A percentile compares a stretch with the other conserved stretches of the same genome.
These are phyloP conservation scores for Cudoniella acicularis DNA, from an alignment of 495 filamentous ascomycete species.

Conservation along the genomic window DNA sequence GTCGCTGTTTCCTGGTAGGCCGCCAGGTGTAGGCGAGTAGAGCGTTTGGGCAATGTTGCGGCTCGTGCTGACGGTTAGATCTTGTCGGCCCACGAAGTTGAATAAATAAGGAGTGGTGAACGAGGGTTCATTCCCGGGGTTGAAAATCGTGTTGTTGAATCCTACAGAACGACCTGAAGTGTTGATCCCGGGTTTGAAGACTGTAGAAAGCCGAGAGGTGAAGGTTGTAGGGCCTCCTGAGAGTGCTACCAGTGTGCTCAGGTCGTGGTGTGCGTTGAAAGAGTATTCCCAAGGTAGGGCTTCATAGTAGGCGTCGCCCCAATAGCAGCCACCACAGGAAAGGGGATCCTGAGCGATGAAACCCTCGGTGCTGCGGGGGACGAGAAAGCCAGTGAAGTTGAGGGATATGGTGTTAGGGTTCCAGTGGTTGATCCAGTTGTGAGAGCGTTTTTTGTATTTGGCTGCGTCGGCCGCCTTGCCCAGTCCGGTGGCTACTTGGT, in stretches of 20 bases:
- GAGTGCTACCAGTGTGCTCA: constrained; percentile 51
- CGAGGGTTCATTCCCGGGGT: constrained; percentile 66
- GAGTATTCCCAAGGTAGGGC: constrained; percentile 67
- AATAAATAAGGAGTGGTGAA: constrained; percentile 66
- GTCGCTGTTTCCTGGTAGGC: constrained; percentile 65
- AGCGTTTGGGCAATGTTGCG: constrained; percentile 51
- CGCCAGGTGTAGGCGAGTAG: constrained; percentile 46
- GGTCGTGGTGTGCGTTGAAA: constrained; percentile 66
- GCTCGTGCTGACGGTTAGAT: constrained; percentile 52
- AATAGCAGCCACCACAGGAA: constrained; percentile 66
- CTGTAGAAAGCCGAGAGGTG: constrained; percentile 55
- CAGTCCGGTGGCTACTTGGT: constrained; percentile 56
- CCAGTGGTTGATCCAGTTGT: constrained; percentile 74
- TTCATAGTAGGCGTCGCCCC: constrained; percentile 58
- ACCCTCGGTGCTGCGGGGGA: constrained; percentile 52
- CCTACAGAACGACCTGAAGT: constrained; percentile 34
- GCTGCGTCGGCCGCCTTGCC: constrained; percentile 45
- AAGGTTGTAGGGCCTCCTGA: constrained; percentile 57
- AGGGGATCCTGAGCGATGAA: constrained; percentile 59
- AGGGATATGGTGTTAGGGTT: constrained; percentile 50
- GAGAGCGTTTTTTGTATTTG: constrained; percentile 61
- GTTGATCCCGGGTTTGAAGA: constrained; percentile 56
- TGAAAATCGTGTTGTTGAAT: constrained; percentile 58
- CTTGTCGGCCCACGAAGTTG: constrained; percentile 61
- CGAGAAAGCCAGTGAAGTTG: constrained; percentile 62